These are phyloP conservation scores for Lactarius sp. DNA, from an alignment of 768 basidiomycete species.

Conservation along the genomic window DNA sequence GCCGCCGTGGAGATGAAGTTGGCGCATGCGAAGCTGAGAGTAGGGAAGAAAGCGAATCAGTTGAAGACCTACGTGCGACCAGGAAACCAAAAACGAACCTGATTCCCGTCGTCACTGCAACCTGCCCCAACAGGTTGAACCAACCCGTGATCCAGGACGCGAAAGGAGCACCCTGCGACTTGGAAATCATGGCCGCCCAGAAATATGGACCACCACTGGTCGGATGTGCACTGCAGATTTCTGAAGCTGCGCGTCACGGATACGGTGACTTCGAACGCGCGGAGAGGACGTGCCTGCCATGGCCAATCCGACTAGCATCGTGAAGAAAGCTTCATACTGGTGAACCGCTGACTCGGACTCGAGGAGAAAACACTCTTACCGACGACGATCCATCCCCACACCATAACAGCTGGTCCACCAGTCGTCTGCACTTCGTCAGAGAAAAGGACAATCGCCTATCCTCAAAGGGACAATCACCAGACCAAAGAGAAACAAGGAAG, in stretches of 20 bases:
- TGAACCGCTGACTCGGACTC: slow-evolving; percentile 1
- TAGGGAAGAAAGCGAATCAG: neutral
- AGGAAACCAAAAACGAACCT: slow-evolving; percentile 35
- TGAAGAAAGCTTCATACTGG: slow-evolving; percentile 48
- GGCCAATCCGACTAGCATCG: slow-evolving; percentile 63
- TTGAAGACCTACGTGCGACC: neutral
- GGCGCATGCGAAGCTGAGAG: slow-evolving; percentile 54
- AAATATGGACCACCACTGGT: slow-evolving; percentile 74
- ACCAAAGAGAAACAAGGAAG: slow-evolving; percentile 65
- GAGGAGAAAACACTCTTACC: slow-evolving; percentile 35
- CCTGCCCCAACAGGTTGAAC: slow-evolving; percentile 73
- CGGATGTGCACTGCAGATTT: slow-evolving; percentile 57
- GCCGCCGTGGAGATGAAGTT: slow-evolving; percentile 62
- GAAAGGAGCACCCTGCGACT: slow-evolving; percentile 51
- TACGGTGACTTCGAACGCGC: neutral
- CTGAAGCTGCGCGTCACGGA: slow-evolving; percentile 23
- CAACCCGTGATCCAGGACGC: slow-evolving; percentile 74
- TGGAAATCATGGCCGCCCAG: slow-evolving; percentile 75
- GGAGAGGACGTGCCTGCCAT: slow-evolving; percentile 57
- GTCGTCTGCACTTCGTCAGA: slow-evolving; percentile 45
- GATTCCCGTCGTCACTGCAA: slow-evolving; percentile 73
- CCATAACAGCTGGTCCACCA: slow-evolving; percentile 74
- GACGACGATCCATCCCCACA: slow-evolving; percentile 68
- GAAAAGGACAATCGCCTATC: neutral
- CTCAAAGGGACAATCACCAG: slow-evolving; percentile 40